Percentiles rank a stretch among this genome's conserved stretches.
Conservation (phyloP, 257 asterid genomes). For the Hygrophila difformis region DNA sequence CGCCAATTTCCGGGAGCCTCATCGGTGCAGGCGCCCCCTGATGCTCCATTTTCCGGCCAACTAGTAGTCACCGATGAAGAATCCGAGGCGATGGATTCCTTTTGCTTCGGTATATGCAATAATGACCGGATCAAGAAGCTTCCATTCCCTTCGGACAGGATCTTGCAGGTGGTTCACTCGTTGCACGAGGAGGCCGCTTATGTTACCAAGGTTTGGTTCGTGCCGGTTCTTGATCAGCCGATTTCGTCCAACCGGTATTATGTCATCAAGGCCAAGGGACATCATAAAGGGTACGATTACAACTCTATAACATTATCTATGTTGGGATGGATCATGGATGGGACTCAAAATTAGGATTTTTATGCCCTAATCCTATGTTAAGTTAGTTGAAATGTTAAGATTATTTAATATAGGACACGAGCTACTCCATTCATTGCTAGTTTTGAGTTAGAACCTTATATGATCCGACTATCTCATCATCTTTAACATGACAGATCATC, state of each 20-base stretch:
- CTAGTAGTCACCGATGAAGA: constrained; percentile 52
- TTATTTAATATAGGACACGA: too few relatives aligned
- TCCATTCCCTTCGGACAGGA: constrained; percentile 79
- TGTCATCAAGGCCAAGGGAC: constrained; percentile 59
- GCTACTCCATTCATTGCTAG: too few relatives aligned
- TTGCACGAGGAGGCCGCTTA: constrained; percentile 38
- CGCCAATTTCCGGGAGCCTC: constrained; percentile 41
- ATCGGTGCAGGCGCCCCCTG: constrained; percentile 28
- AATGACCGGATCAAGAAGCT: constrained; percentile 36
- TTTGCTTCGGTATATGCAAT: constrained; percentile 52
- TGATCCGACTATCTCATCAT: too few relatives aligned
- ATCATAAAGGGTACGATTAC: constrained; percentile 62
- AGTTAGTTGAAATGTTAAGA: too few relatives aligned
- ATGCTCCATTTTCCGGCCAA: constrained; percentile 40
- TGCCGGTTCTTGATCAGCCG: constrained; percentile 68
- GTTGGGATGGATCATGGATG: too few relatives aligned
- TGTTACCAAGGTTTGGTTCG: constrained; percentile 54
- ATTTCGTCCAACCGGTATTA: constrained; percentile 62
- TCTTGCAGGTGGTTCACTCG: constrained; percentile 61
- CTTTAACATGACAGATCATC: too few relatives aligned
- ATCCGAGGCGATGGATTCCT: constrained; percentile 43
- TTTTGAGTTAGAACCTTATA: too few relatives aligned
- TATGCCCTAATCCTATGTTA: too few relatives aligned
- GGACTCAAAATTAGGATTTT: too few relatives aligned
- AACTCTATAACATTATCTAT: too few relatives aligned